Evolutionary conservation across 2,329 filamentous ascomycete species (phyloP).

Genomic region (Fonsecaea pedrosoi): DNA sequence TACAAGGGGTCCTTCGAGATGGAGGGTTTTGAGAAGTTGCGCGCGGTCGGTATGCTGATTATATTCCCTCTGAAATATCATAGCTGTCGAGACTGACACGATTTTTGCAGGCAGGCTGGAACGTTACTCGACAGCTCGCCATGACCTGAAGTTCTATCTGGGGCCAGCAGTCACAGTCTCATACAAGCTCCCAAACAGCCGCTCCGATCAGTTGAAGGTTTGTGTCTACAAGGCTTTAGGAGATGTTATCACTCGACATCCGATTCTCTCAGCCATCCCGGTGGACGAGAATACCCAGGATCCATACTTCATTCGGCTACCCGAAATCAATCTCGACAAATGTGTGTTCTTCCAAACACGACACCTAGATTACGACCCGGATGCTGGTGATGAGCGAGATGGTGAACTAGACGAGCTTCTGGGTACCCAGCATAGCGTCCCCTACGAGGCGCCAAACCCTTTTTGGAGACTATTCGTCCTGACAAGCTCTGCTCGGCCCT

Average conservation of each 20-base stretch:
- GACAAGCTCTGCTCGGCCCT: conserved; percentile 37
- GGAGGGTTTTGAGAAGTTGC: conserved; percentile 19
- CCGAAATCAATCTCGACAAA: conserved; percentile 50
- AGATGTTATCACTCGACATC: conserved; percentile 49
- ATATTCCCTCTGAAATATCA: too few species aligned
- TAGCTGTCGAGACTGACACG: background rate
- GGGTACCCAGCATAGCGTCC: conserved; percentile 50
- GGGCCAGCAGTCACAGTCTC: conserved; percentile 22
- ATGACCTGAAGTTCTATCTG: conserved; percentile 24
- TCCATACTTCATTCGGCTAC: conserved; percentile 54
- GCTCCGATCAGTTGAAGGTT: conserved; percentile 6
- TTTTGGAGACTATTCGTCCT: conserved; percentile 56
- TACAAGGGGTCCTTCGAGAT: background rate
- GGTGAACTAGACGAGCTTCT: conserved; percentile 52
- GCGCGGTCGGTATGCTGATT: conserved; percentile 18
- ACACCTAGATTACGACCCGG: conserved; percentile 30
- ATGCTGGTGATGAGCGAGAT: conserved; percentile 42
- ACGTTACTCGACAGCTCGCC: conserved; percentile 25
- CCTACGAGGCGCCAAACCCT: conserved; percentile 47
- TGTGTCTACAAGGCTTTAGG: conserved; percentile 17
- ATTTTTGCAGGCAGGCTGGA: conserved; percentile 16
- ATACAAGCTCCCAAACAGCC: conserved; percentile 13
- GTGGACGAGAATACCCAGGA: conserved; percentile 50
- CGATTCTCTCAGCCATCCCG: conserved; percentile 53
- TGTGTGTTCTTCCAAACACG: conserved; percentile 47